Evolutionary conservation across 352 stramenopile genomes (phyloP), one percentile per base, ranked within the genome.

Genomic region (Poterioochromonas sp.): DNA sequence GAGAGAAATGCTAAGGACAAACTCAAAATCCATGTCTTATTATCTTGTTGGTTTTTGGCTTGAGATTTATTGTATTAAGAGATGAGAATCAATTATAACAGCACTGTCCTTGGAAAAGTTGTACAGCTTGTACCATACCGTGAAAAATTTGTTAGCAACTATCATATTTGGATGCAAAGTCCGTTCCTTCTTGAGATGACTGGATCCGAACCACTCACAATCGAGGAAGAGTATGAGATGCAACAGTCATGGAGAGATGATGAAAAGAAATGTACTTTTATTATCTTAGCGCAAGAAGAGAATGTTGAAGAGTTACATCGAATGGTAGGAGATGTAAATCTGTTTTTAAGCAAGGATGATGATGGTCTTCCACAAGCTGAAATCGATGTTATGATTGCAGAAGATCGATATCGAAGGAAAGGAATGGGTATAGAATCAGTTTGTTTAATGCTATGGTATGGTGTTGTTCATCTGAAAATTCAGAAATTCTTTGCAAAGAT

Each of bases 201-300:
- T 49, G 91, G 90, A 60, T 95, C 90, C 0, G 90, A 95, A 84
- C 90, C 90, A 34, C 77, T 96, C 44, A 88, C 86, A 0, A 79
- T 95, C 34, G 87, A 93, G n/a, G 89, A 96, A 60, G 91, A 96
- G 83, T 88, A 92, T 51, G 85, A 85, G 60, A 96, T 95, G 90
- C 91, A 95, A 81, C 82, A 85, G 49, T 89, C 86, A 39, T 74
- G 65, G 65, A 51, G 40, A 34, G 40, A 74, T 26, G 65, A 74
- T 74, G 2, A 34, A 22, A 35, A 58, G 15, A 74, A 74, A 54
- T 74, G 65, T n/a, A 74, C 65, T 39, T 74, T 74, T 54, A 74
- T 74, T 54, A 22, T 74, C 29, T n/a, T 74, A 35, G 1, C 37
- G 2, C 39, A 71, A 5, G n/a, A 35, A 35, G 5, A 47, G 12